Base-by-base conservation (phyloP, 2,329 filamentous ascomycete genomes). In the Hawksworthiomyces lignivorus region DNA sequence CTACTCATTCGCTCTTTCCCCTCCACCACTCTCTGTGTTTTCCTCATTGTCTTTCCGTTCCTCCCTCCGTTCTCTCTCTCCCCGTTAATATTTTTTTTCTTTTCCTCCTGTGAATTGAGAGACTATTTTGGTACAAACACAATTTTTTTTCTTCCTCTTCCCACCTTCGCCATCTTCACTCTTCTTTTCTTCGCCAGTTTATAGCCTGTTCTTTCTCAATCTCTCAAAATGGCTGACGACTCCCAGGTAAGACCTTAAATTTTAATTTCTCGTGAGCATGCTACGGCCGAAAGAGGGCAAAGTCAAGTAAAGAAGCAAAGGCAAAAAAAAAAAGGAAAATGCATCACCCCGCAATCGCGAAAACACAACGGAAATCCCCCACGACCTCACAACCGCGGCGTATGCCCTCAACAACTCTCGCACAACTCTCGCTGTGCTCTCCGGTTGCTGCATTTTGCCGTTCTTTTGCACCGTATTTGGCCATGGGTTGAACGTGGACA, bases 161-260 rank as follows among this genome's bases (percentile, higher is more conserved):
- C 44, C 50, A 21, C 45, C 46, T 44, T 62, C 54, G 50, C 57
- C 57, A 45, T 55, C 50, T 56, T 59, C 19, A 14, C 32, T 33
- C 33, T 39, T 19, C 20, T 37, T 37, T n/a, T 39, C 36, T 12
- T n/a, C n/a, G n/a, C n/a, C n/a, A n/a, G n/a, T n/a, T 26, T 26
- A 8, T 26, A 8, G 24, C 36, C 30, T 30, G 35, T 38, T 49
- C 48, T 53, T 54, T 50, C 45, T 48, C 53, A 55, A 67, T 63
- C 62, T 63, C 62, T 69, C 72, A 75, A 64, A 58, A 79, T 79
- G 75, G 63, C 73, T 56, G 73, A 76, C 51, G 72, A 64, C 51
- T 58, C 60, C 49, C 59, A 75, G 60, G 73, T 76, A 67, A 68
- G 72, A 63, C 31, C 33, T 30, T 32, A 43, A 35, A 43, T 39